These are phyloP conservation scores for Aspergillus felis DNA, from an alignment of 2,329 filamentous ascomycete species.

Conservation along the genomic window DNA sequence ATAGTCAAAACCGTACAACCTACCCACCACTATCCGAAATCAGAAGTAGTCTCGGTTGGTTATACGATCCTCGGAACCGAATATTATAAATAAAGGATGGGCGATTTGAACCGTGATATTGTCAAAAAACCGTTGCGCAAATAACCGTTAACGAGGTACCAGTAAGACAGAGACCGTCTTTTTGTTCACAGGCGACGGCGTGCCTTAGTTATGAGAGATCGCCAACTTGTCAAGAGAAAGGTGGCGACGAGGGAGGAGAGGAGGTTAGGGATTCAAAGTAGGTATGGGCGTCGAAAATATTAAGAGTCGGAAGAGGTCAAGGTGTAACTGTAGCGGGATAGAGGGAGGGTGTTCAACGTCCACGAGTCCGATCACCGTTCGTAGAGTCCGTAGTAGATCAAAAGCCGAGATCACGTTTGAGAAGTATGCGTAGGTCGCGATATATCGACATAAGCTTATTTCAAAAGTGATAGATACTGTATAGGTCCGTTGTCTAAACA, in stretches of 20 bases:
- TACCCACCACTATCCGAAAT: constrained; percentile 11
- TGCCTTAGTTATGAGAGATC: constrained; percentile 20
- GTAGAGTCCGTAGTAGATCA: constrained; percentile 22
- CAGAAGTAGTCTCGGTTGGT: constrained; percentile 14
- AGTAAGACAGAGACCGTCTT: constrained; percentile 29
- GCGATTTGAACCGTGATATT: constrained; percentile 18
- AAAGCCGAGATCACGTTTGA: constrained; percentile 11
- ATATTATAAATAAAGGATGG: constrained; percentile 11
- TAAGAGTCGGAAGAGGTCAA: neutral
- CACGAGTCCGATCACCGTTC: constrained; percentile 25
- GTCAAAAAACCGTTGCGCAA: constrained; percentile 29
- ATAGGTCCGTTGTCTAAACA: constrained; percentile 19
- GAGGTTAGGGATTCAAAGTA: constrained; percentile 7
- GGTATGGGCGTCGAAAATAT: constrained; percentile 9
- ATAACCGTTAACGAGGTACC: constrained; percentile 29
- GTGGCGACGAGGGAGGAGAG: constrained; percentile 3
- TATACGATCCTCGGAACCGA: constrained; percentile 8
- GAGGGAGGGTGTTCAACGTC: constrained; percentile 8
- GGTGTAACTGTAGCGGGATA: neutral
- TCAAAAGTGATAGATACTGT: constrained; percentile 10
- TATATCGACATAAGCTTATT: constrained; percentile 13
- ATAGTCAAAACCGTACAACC: constrained; percentile 22
- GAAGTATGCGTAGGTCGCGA: constrained; percentile 10
- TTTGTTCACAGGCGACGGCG: constrained; percentile 29
- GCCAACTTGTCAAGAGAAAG: constrained; percentile 21